Base-by-base conservation (phyloP, 78 protist genomes). In the Polysphondylium violaceum region DNA sequence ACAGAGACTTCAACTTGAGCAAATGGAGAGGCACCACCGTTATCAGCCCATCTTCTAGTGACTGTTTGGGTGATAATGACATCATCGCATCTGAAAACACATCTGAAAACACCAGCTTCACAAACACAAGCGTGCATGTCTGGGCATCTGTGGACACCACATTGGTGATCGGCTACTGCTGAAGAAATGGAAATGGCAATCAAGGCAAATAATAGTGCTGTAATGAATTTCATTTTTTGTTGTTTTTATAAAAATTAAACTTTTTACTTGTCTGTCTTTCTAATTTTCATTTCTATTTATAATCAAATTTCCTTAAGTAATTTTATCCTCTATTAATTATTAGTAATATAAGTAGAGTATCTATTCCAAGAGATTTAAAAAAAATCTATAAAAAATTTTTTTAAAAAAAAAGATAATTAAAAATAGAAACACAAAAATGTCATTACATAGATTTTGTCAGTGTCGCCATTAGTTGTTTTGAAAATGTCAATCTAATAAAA, bases 1-100 rank as follows among this genome's bases (percentile, higher is more conserved):
- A 76, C 43, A 8, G 68, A 38, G 71, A 76, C 87, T 19, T 50
- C n/a, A 33, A 76, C 87, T 76, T 76, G 74, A 44, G 35, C 64
- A 16, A 35, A 60, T 47, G 58, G 58, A 0, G 4, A 3, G 12
- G 16, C 33, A 8, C 16, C 1, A 33, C 87, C 87, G 29, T 61
- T 61, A 61, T 76, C 87, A 23, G 74, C 29, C 87, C 87, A 76
- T 44, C 63, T 40, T 9, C 31, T 47, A 21, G 23, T 21, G 0
- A 76, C 61, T 9, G 50, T 59, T 76, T 76, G 87, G 1, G 69
- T 36, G 0, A 76, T 33, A 6, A 31, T 43, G 5, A 63, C 58
- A 35, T 76, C 44, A 27, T 50, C 43, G n/a, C 87, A 76, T 29
- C 33, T 17, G 41, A 63, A 60, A 44, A 76, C 58, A 76, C 73